These are phyloP conservation scores for Pichia scutulata DNA, from an alignment of 805 yeast genomes.

Conservation along the genomic window DNA sequence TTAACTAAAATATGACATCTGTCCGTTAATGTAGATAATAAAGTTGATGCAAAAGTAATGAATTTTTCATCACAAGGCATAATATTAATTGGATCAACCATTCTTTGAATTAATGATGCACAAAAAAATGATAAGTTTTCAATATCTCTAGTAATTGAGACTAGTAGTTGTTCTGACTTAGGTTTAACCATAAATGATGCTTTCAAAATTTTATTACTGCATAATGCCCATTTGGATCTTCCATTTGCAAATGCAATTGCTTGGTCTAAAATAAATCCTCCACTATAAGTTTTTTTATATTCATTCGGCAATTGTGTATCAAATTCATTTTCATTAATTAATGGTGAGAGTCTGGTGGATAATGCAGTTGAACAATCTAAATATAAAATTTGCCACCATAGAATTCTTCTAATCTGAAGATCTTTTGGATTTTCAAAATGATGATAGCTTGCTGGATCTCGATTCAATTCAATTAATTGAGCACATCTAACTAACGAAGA, in stretches of 20 bases:
- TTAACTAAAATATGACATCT: constrained; percentile 15
- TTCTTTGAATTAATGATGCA: constrained; percentile 16
- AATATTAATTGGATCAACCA: constrained; percentile 15
- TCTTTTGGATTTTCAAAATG: constrained; percentile 39
- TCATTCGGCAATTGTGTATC: constrained; percentile 51
- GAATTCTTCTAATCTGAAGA: constrained; percentile 42
- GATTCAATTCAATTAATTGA: constrained; percentile 45
- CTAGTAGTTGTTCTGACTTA: constrained; percentile 3
- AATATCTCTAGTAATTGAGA: constrained; percentile 6
- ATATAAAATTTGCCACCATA: constrained; percentile 62
- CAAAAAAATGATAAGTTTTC: constrained; percentile 17
- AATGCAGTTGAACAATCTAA: constrained; percentile 50
- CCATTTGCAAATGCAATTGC: constrained; percentile 44
- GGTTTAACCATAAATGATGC: constrained; percentile 8
- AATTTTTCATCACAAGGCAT: constrained; percentile 14
- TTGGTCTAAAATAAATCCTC: constrained; percentile 34
- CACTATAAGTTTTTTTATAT: constrained; percentile 18
- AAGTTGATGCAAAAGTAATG: constrained; percentile 14
- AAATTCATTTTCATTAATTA: constrained; percentile 43
- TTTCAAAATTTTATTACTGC: constrained; percentile 16
- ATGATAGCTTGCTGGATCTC: constrained; percentile 48
- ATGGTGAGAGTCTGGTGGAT: constrained; percentile 48
- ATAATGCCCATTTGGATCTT: constrained; percentile 37
- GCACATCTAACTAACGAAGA: constrained; percentile 50
- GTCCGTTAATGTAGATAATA: constrained; percentile 17